Base-by-base conservation (phyloP, 352 stramenopile species). In the Pythium plurisporium region DNA sequence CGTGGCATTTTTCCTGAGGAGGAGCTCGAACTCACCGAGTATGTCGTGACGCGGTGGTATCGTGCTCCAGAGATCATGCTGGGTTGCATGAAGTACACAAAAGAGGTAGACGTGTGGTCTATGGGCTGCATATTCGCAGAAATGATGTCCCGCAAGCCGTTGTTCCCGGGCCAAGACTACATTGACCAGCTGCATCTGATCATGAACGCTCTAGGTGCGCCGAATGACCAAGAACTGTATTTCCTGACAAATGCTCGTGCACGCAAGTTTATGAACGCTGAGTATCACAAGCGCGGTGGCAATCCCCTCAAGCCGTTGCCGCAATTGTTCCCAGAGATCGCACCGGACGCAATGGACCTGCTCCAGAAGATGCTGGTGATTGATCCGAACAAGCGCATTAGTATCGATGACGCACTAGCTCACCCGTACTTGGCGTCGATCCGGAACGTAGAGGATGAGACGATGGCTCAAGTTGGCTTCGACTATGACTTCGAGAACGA, bases 81-180 rank as follows among this genome's bases (percentile, higher is more conserved):
- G 10, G 80, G 76, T 2, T 91, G 81, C 62, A 91, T 91, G 78
- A 91, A 94, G 67, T 95, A 95, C 73, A 91, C 78, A 2, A 74
- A 78, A 3, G 78, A 87, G 33, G 79, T 93, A 49, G 95, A 99
- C 62, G 83, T 98, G 0, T 99, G 94, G 94, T 96, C 85, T 54
- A 96, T 99, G 53, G 97, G 97, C 20, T 99, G 97, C 65, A 99
- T 99, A 57, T 99, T 99, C 61, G 97, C 94, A 5, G 97, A 99
- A 66, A 95, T 99, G 64, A 91, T 99, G 57, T 86, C 82, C 7
- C 82, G 97, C 42, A 99, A 99, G 59, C 96, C 97, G 56, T 87
- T 99, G 20, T 99, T 99, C 65, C 95, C 96, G 4, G 97, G 97
- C 8, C 79, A 91, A 55, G 87, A 96, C 62, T 96, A 96, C 71